These are phyloP conservation scores for Tuber melanosporum DNA, from an alignment of 495 filamentous ascomycete species.

Conservation along the genomic window DNA sequence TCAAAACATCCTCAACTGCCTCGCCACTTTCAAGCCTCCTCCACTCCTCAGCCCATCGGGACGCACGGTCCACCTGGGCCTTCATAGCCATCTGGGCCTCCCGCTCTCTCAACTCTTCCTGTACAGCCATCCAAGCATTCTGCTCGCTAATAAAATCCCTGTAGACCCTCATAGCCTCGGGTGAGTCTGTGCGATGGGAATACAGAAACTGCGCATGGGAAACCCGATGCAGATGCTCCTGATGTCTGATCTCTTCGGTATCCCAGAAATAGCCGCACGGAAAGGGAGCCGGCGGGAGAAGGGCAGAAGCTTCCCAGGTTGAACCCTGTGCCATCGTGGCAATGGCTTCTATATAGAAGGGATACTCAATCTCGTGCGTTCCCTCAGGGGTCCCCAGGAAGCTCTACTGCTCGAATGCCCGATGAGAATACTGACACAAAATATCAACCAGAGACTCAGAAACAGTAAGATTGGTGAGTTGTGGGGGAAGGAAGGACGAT, in stretches of 20 bases:
- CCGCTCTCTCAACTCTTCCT: constrained; percentile 24
- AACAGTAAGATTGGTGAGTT: not conserved
- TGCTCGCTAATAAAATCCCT: constrained; percentile 25
- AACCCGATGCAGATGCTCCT: constrained; percentile 30
- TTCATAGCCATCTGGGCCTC: constrained; percentile 16
- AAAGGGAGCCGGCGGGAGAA: not conserved
- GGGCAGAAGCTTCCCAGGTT: not conserved
- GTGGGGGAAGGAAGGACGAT: not conserved
- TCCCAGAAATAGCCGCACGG: constrained; percentile 30
- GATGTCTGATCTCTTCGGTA: constrained; percentile 27
- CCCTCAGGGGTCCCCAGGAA: not conserved
- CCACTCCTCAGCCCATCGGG: constrained; percentile 33
- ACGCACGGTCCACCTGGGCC: constrained; percentile 23
- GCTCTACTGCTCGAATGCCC: not conserved
- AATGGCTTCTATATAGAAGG: not conserved
- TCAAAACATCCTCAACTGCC: constrained; percentile 23
- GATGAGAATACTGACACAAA: not conserved
- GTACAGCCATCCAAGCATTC: constrained; percentile 27
- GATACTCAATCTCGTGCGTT: not conserved
- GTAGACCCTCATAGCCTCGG: constrained; percentile 27
- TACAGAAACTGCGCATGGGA: constrained; percentile 34
- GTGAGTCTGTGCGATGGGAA: constrained; percentile 23
- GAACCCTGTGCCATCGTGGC: not conserved
- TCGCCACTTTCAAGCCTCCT: constrained; percentile 17
- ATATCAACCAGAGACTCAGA: not conserved